These are phyloP conservation scores for Colletotrichum neosansevieriae DNA, from an alignment of 2,329 filamentous ascomycete genomes.

Conservation along the genomic window DNA sequence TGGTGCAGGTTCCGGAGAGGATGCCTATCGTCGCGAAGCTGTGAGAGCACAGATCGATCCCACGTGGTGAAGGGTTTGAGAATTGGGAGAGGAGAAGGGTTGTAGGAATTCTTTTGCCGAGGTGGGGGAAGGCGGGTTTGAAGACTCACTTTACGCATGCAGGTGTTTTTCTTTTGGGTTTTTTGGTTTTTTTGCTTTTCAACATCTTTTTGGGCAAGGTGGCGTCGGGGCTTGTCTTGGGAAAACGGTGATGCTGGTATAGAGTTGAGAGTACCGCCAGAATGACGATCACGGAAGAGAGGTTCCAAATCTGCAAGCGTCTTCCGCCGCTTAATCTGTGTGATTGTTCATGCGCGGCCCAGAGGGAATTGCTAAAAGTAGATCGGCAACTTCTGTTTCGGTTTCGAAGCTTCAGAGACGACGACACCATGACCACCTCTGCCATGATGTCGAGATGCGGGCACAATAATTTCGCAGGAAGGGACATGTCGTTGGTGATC, in stretches of 20 bases:
- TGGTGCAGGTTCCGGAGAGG: constrained; percentile 49
- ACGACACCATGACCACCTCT: not conserved
- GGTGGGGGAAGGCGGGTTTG: too few relatives aligned
- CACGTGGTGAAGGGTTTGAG: not conserved
- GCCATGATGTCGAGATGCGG: too few relatives aligned
- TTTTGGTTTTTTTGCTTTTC: not conserved
- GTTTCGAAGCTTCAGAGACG: too few relatives aligned
- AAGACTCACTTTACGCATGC: too few relatives aligned
- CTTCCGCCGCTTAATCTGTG: too few relatives aligned
- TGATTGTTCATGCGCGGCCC: too few relatives aligned
- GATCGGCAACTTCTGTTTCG: too few relatives aligned
- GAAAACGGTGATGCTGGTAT: not conserved
- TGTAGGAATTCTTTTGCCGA: too few relatives aligned
- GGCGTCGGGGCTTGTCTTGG: not conserved
- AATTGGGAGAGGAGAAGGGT: not conserved
- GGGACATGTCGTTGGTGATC: constrained; percentile 11
- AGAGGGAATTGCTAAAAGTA: not conserved
- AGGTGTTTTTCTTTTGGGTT: too few relatives aligned
- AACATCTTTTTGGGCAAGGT: not conserved
- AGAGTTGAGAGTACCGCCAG: not conserved
- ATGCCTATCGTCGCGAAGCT: constrained; percentile 32
- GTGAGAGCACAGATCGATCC: constrained; percentile 2
- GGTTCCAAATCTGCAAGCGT: too few relatives aligned
- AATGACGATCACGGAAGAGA: too few relatives aligned
- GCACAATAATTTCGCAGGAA: not conserved